phyloP scores from a whole-genome alignment of 495 filamentous ascomycete species.

The Neurospora sp. region DNA sequence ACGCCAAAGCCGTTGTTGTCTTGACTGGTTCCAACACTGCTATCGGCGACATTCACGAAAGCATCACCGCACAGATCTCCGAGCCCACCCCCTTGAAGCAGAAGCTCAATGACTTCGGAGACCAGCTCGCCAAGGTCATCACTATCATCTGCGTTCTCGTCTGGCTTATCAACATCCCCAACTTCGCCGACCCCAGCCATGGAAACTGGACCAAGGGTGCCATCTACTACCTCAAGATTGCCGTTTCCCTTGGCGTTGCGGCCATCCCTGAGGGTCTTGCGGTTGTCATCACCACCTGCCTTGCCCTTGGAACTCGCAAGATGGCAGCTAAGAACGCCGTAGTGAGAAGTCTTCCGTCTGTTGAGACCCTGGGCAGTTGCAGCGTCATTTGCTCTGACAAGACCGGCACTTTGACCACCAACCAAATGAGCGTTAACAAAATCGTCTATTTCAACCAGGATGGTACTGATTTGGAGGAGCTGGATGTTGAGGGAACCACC shows the following conservation, averaged over 20 bases:
- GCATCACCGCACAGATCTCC: slow-evolving; percentile 95
- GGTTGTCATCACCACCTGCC: slow-evolving; percentile 94
- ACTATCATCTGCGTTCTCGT: slow-evolving; percentile 92
- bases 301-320: slow-evolving; percentile 90
- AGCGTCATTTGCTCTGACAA: slow-evolving; percentile 99
- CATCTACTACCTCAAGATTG: slow-evolving; percentile 99
- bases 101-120: slow-evolving; percentile 97
- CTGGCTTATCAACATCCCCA: slow-evolving; percentile 95
- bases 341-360: slow-evolving; percentile 88
- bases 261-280: slow-evolving; percentile 96
- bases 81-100: slow-evolving; percentile 96
- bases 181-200: slow-evolving; percentile 91
- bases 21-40: slow-evolving; percentile 85
- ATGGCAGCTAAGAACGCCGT: slow-evolving; percentile 99
- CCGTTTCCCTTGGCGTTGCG: slow-evolving; percentile 94
- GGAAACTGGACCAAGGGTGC: slow-evolving; percentile 95
- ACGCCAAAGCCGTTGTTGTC: slow-evolving; percentile 86
- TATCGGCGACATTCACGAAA: slow-evolving; percentile 98
- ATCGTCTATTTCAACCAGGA: slow-evolving; percentile 69
- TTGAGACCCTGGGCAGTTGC: slow-evolving; percentile 97
- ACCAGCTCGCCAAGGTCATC: slow-evolving; percentile 94
- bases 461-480: slow-evolving; percentile 70
- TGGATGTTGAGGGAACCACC: slow-evolving; percentile 87
- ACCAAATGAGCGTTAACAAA: slow-evolving; percentile 98
- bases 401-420: slow-evolving; percentile 96